A percentile compares a stretch with the other conserved stretches of the same genome.
phyloP scores from a whole-genome alignment of 257 asterid genomes.

The Solanum neorickii region DNA sequence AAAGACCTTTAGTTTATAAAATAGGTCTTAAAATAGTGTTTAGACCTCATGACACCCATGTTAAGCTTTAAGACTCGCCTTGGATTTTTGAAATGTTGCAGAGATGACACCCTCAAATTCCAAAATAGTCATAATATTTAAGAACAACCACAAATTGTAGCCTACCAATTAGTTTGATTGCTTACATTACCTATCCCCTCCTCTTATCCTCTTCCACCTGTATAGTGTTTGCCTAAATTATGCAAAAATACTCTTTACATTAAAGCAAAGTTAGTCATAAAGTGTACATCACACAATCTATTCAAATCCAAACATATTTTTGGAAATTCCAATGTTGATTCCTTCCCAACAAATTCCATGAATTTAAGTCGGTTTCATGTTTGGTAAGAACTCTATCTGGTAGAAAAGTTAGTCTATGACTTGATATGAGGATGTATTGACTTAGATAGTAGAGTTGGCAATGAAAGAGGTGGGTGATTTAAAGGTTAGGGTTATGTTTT shows the following conservation, averaged over 20 bases:
- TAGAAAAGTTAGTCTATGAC: not conserved
- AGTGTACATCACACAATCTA: not conserved
- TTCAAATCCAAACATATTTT: not conserved
- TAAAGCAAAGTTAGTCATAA: not conserved
- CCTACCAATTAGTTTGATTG: not conserved
- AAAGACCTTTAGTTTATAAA: no score
- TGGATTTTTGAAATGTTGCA: no score
- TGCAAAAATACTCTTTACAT: not conserved
- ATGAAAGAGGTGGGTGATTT: not conserved
- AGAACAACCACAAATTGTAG: not conserved
- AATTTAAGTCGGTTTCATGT: not conserved
- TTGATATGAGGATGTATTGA: not conserved
- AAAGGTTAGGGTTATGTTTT: not conserved
- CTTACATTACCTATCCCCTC: not conserved
- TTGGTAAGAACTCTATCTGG: not conserved
- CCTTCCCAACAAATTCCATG: not conserved
- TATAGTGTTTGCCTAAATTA: not conserved
- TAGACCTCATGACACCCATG: no score
- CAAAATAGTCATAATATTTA: not conserved
- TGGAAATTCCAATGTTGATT: no score
- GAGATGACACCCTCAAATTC: not conserved
- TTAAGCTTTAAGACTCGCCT: no score
- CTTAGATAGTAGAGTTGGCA: not conserved
- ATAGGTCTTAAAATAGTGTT: no score
- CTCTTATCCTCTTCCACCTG: not conserved